Conservation (phyloP, 2,329 filamentous ascomycete species). For the Zymoseptoria tritici region DNA sequence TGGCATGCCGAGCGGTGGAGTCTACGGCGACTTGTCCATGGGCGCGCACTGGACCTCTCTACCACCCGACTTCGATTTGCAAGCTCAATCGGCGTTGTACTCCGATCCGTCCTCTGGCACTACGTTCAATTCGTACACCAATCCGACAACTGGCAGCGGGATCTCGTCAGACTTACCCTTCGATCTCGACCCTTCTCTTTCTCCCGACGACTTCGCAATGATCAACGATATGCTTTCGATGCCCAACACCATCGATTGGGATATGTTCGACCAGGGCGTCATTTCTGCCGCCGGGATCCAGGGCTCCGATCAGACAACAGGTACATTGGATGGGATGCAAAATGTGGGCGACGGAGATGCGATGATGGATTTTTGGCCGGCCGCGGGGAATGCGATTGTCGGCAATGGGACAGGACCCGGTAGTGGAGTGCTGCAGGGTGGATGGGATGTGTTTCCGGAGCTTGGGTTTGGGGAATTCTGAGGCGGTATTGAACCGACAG, state of each 20-base stretch:
- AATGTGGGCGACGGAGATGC: background rate
- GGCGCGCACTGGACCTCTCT: background rate
- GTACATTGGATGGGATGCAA: background rate
- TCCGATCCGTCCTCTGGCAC: background rate
- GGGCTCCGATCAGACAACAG: background rate
- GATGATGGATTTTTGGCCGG: background rate
- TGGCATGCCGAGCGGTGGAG: background rate
- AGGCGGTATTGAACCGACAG: background rate
- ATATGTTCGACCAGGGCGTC: constrained; percentile 21
- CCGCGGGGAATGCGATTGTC: constrained; percentile 11
- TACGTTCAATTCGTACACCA: background rate
- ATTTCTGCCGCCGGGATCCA: background rate
- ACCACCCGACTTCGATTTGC: background rate
- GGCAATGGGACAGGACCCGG: constrained; percentile 11
- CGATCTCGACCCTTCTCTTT: background rate
- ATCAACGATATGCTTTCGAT: background rate
- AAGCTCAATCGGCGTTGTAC: background rate
- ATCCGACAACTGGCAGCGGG: background rate
- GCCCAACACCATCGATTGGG: constrained; percentile 24
- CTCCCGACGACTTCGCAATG: background rate
- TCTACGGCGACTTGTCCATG: background rate
- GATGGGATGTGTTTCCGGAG: constrained; percentile 9
- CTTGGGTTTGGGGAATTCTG: constrained; percentile 13
- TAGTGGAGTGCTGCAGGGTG: constrained; percentile 1
- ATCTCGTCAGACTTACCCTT: background rate